Evolutionary conservation across 2,329 filamentous ascomycete species (phyloP).

Genomic region (Volutella citrinella): DNA sequence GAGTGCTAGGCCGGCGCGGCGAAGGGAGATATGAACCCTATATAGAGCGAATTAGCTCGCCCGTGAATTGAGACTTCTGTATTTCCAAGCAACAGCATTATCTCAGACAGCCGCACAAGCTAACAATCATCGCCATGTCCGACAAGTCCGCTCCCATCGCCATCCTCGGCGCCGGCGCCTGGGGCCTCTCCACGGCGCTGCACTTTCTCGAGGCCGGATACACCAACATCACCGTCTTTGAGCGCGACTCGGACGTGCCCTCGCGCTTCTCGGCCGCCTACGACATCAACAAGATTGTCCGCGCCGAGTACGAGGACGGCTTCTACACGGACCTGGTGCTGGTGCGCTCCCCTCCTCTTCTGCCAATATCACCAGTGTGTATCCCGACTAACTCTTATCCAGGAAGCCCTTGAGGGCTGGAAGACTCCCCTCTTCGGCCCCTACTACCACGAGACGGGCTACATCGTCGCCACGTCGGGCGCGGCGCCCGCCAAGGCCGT

Average conservation of each 20-base stretch:
- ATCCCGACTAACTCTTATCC: background rate
- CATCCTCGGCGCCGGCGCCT: slow-evolving; percentile 10
- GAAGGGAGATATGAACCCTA: background rate
- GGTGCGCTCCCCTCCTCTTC: slow-evolving; percentile 1
- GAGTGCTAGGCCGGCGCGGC: background rate
- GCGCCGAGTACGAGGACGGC: slow-evolving; percentile 10
- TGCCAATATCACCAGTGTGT: background rate
- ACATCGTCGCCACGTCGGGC: slow-evolving; percentile 9
- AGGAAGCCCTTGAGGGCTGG: slow-evolving; percentile 10
- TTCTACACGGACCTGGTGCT: slow-evolving; percentile 9
- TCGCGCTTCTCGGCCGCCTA: slow-evolving; percentile 9
- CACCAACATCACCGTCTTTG: slow-evolving; percentile 10
- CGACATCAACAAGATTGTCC: slow-evolving; percentile 12
- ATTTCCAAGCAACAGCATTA: background rate
- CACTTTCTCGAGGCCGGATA: slow-evolving; percentile 6
- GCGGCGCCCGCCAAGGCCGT: slow-evolving; percentile 7
- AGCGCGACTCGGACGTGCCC: slow-evolving; percentile 7
- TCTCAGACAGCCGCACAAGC: background rate
- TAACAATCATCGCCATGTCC: background rate
- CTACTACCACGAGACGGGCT: slow-evolving; percentile 10
- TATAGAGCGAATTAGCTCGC: background rate
- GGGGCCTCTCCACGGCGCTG: slow-evolving; percentile 9
- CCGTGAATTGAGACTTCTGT: background rate
- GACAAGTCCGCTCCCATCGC: slow-evolving; percentile 5
- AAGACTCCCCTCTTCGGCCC: slow-evolving; percentile 11